Percentiles rank a stretch among this genome's conserved stretches.
phyloP scores from a whole-genome alignment of 2,329 filamentous ascomycete genomes.

The Grosmannia penicillata region DNA sequence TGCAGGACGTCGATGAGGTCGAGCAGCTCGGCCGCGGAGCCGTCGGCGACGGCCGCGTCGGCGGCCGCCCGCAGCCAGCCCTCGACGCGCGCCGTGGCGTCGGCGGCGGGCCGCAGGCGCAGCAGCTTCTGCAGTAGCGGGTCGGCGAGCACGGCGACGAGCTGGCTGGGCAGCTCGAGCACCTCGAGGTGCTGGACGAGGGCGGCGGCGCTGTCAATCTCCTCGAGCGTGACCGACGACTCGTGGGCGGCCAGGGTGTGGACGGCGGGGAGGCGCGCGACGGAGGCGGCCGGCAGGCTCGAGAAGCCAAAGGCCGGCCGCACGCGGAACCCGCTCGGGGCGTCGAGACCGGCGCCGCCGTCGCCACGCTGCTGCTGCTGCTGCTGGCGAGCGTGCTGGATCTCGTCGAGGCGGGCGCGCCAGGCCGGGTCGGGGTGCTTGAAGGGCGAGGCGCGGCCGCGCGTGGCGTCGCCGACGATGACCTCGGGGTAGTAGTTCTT shows the following conservation, averaged over 20 bases:
- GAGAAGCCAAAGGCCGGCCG: constrained; percentile 28
- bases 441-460: constrained; percentile 46
- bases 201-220: constrained; percentile 55
- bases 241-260: constrained; percentile 62
- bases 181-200: constrained; percentile 62
- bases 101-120: constrained; percentile 42
- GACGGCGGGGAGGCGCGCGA: constrained; percentile 45
- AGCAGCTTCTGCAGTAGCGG: constrained; percentile 66
- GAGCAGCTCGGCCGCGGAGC: constrained; percentile 29
- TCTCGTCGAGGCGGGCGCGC: constrained; percentile 50
- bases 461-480: constrained; percentile 55
- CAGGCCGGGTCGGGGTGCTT: constrained; percentile 66
- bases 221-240: constrained; percentile 56
- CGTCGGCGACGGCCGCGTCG: constrained; percentile 37
- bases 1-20: constrained; percentile 41
- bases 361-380: constrained; percentile 25
- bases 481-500: constrained; percentile 88
- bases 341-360: constrained; percentile 10
- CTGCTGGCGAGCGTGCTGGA: constrained; percentile 45
- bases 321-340: constrained; percentile 47
- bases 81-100: constrained; percentile 35
- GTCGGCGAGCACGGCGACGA: constrained; percentile 62
- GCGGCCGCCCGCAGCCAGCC: constrained; percentile 44
- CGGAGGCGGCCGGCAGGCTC: constrained; percentile 12
- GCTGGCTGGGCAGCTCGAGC: constrained; percentile 68